Base-by-base conservation (phyloP, 225 moss, liverwort and hornwort species). In the Pleurozium schreberi region DNA sequence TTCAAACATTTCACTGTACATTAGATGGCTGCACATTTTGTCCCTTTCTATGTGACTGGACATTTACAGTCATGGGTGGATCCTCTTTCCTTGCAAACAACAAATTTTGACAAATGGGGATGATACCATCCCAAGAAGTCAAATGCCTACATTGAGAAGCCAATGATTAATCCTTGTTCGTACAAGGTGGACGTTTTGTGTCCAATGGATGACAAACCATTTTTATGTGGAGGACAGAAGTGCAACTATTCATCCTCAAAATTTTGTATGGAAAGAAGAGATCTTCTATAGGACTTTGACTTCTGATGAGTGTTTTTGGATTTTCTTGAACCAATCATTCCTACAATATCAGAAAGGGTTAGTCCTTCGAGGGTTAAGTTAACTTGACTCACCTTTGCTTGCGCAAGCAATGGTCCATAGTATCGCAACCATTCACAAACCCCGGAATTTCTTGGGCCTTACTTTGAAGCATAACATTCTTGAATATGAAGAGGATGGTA, bases 331-430 rank as follows among this genome's bases (percentile, higher is more conserved):
- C n/a, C n/a, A n/a, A n/a, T n/a, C n/a, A n/a, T n/a, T n/a, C n/a
- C n/a, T n/a, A n/a, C n/a, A n/a, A n/a, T n/a, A n/a, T n/a, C n/a
- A n/a, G n/a, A n/a, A n/a, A n/a, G n/a, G n/a, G n/a, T n/a, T n/a
- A n/a, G n/a, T n/a, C n/a, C n/a, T n/a, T n/a, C n/a, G n/a, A n/a
- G n/a, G n/a, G n/a, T n/a, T n/a, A n/a, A n/a, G n/a, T n/a, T n/a
- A n/a, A 27, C 14, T 4, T 11, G n/a, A n/a, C 27, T n/a, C n/a
- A n/a, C n/a, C 63, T 27, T 57, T 27, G 79, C 17, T n/a, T 40
- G 18, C 10, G 1, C 6, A 5, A 0, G 4, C 14, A 0, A 11
- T n/a, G 27, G n/a, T 57, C n/a, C 8, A 7, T 57, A 5, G 10
- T 15, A 27, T 17, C 0, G 10, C 55, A n/a, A 78, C n/a, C 8